Evolutionary conservation across 2,329 filamentous ascomycete species (phyloP).

Genomic region (Magnaporthales sp.): DNA sequence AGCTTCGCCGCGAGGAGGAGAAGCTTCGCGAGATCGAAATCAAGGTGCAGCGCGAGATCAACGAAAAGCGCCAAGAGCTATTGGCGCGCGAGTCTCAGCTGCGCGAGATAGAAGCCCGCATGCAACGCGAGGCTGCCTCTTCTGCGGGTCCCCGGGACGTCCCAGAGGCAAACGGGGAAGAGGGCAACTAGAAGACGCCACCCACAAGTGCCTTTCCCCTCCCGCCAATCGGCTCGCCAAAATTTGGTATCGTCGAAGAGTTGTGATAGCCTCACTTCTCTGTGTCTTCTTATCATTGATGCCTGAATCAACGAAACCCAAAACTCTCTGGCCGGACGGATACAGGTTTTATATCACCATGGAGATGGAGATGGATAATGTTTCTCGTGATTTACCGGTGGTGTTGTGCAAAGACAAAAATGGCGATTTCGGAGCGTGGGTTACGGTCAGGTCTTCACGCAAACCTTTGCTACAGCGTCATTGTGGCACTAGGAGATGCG

Average conservation of each 20-base stretch:
- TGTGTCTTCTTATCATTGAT: not conserved
- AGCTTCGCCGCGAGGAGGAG: constrained; percentile 97
- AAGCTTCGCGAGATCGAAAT: constrained; percentile 98
- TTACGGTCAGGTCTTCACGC: not conserved
- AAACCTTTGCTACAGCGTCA: not conserved
- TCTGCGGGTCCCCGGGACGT: constrained; percentile 20
- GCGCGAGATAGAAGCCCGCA: constrained; percentile 95
- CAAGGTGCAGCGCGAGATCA: constrained; percentile 99
- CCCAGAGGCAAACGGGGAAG: constrained; percentile 47
- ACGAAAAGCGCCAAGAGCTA: constrained; percentile 98
- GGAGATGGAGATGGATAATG: not conserved
- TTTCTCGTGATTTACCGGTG: constrained; percentile 1
- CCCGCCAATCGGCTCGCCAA: constrained; percentile 3
- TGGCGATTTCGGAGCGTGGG: not conserved
- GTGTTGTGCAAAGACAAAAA: not conserved
- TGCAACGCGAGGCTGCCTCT: constrained; percentile 72
- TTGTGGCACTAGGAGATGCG: not conserved
- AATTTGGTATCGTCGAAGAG: constrained; percentile 1
- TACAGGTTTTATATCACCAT: not conserved
- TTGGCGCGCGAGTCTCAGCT: constrained; percentile 96
- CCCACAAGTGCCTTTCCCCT: constrained; percentile 12
- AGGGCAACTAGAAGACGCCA: constrained; percentile 33
- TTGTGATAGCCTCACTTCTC: not conserved
- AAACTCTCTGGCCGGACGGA: not conserved
- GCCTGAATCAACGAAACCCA: not conserved